Evolutionary conservation across 345 rosid genomes (phyloP), one percentile per base, ranked within the genome.

Genomic region (Iberis pinnata): DNA sequence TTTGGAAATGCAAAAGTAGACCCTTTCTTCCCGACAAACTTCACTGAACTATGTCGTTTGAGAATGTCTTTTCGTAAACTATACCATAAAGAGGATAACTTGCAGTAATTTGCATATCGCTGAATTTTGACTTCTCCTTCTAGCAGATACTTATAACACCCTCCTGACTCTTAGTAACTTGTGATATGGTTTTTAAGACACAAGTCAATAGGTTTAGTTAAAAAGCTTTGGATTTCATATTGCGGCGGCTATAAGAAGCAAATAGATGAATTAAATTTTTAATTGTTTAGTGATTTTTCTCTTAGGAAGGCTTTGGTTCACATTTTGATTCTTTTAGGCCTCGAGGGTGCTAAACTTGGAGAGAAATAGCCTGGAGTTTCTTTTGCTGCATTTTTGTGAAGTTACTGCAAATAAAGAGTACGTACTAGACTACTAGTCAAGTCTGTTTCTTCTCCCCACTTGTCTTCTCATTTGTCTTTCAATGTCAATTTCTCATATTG

Each of bases 381-480:
- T 92, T 70, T 71, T 92, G 72, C 79, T 75, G 29, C 83, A 76
- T 70, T 92, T 70, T 61, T 88, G 97, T 76, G 94, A 78, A 65
- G 76, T 92, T 57, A 68, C 79, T 57, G 96, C 98, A 54, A 92
- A 92, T 61, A 92, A 92, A 80, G 94, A 88, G 97, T 92, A 66
- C 48, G 88, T 53, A 32, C 25, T 16, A 29, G 43, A 17, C 19
- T 39, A 3, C 17, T 60, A 40, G 27, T 48, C 65, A 58, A 58
- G 44, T 43, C 70, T 26, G 50, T 53, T 59, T 43, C 6, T 32
- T 24, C 37, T 24, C n/a, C n/a, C n/a, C 60, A 36, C 27, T 55
- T 12, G 9, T 32, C 44, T 19, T 53, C 42, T 37, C 51, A 12
- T 51, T 68, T 29, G 8, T 19, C 18, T 24, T 61, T 46, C 49